A percentile compares a stretch with the other conserved stretches of the same genome.
These are phyloP conservation scores for Tephrocybe rancida DNA, from an alignment of 768 basidiomycete species.

Conservation along the genomic window DNA sequence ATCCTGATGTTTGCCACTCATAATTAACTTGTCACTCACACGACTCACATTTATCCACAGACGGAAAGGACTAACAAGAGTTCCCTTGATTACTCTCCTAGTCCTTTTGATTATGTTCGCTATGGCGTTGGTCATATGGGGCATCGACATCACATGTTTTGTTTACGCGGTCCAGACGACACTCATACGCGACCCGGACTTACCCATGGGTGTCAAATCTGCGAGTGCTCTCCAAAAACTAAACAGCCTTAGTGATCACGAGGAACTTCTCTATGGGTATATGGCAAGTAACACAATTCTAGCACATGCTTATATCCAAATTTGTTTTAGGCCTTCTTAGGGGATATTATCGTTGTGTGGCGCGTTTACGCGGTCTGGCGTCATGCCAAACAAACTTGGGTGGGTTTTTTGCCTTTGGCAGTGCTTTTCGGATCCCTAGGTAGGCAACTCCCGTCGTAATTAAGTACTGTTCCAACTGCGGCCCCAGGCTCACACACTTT, in stretches of 20 bases:
- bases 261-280: slow-evolving; percentile 6
- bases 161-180: slow-evolving; percentile 4
- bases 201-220: slow-evolving; percentile 7
- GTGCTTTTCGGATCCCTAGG: slow-evolving; percentile 9
- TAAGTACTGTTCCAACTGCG: neutral
- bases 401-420: neutral
- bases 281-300: slow-evolving; percentile 5
- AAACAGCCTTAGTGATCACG: neutral
- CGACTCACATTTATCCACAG: neutral
- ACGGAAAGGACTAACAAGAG: slow-evolving; percentile 8
- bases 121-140: slow-evolving; percentile 15
- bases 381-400: neutral
- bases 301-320: neutral
- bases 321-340: slow-evolving; percentile 3
- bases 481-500: neutral
- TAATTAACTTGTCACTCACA: neutral
- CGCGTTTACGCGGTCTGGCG: slow-evolving; percentile 13
- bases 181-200: slow-evolving; percentile 5
- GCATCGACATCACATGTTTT: slow-evolving; percentile 9
- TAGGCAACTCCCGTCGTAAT: too few relatives aligned
- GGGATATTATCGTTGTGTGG: slow-evolving; percentile 13
- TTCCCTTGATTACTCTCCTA: slow-evolving; percentile 8
- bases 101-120: slow-evolving; percentile 9
- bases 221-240: neutral
- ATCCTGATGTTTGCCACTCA: slow-evolving; percentile 4